Evolutionary conservation across 768 basidiomycete genomes (phyloP).

Genomic region (Collybiopsis luxurians): DNA sequence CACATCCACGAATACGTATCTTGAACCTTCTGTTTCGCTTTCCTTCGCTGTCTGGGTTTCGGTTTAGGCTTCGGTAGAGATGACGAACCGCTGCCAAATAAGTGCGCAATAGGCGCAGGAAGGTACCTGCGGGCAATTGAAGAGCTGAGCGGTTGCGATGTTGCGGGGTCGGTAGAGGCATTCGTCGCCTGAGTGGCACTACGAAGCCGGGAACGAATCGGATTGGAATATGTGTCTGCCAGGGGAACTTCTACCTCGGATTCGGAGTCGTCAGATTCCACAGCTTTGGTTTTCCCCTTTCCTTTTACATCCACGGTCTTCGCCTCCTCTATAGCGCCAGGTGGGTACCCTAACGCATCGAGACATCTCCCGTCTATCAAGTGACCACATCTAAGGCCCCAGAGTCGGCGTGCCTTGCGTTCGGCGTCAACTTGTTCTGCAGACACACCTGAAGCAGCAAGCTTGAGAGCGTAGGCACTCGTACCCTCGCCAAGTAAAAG

Average conservation of each 20-base stretch:
- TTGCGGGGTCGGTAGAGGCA: constrained; percentile 4
- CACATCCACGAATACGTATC: constrained; percentile 60
- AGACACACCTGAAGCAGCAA: constrained; percentile 39
- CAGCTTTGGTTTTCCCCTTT: constrained; percentile 42
- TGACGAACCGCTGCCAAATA: constrained; percentile 10
- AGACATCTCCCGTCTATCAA: constrained; percentile 77
- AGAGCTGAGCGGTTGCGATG: background rate
- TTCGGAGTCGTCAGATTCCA: constrained; percentile 13
- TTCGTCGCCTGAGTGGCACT: constrained; percentile 24
- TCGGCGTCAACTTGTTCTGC: constrained; percentile 37
- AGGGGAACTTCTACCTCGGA: constrained; percentile 15
- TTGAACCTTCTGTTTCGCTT: constrained; percentile 26
- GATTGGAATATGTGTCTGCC: constrained; percentile 21
- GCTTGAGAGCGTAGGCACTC: background rate
- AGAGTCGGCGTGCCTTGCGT: constrained; percentile 47
- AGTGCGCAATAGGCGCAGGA: background rate
- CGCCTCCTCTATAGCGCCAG: constrained; percentile 10
- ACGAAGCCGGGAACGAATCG: constrained; percentile 60
- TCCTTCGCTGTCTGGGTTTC: constrained; percentile 27
- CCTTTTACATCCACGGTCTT: constrained; percentile 20
- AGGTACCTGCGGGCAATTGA: constrained; percentile 8
- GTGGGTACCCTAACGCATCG: constrained; percentile 51
- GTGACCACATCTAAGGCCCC: constrained; percentile 77
- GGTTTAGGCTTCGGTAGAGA: constrained; percentile 10
- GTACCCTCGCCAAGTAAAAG: constrained; percentile 43